These are phyloP conservation scores for Omphalotus guepiniiformis DNA, from an alignment of 768 basidiomycete species.

Conservation along the genomic window DNA sequence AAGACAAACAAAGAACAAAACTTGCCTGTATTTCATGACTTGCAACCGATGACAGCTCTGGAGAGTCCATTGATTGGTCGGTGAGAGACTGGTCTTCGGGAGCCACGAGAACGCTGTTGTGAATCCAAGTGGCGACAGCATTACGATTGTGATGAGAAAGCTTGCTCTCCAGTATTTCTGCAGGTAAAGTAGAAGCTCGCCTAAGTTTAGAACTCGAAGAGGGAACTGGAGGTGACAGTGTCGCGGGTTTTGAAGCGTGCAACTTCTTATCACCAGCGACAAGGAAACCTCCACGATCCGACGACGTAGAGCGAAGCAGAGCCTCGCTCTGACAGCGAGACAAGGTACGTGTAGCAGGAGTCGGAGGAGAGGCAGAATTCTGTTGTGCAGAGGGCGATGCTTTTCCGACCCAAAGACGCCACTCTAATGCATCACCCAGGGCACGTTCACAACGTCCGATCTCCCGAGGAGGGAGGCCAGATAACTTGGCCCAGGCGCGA, in stretches of 20 bases:
- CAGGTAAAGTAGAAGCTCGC: conserved; percentile 39
- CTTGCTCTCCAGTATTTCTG: conserved; percentile 20
- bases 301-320: conserved; percentile 19
- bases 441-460: conserved; percentile 87
- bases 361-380: conserved; percentile 15
- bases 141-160: conserved; percentile 1
- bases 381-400: conserved; percentile 29
- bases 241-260: background rate
- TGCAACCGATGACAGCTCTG: background rate
- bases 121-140: conserved; percentile 3
- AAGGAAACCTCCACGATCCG: conserved; percentile 21
- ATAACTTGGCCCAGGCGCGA: conserved; percentile 90
- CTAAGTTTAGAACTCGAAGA: conserved; percentile 25
- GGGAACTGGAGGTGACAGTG: conserved; percentile 14
- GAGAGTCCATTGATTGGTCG: background rate
- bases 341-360: conserved; percentile 32
- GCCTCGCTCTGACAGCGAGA: conserved; percentile 51
- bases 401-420: conserved; percentile 94
- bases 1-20: background rate
- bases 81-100: background rate
- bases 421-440: conserved; percentile 79
- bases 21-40: conserved; percentile 1
- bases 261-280: conserved; percentile 13
- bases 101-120: background rate
- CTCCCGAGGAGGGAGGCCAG: conserved; percentile 82